These are phyloP conservation scores for Pseudovirgaria hyperparasitica DNA, from an alignment of 2,329 filamentous ascomycete species.

Conservation along the genomic window DNA sequence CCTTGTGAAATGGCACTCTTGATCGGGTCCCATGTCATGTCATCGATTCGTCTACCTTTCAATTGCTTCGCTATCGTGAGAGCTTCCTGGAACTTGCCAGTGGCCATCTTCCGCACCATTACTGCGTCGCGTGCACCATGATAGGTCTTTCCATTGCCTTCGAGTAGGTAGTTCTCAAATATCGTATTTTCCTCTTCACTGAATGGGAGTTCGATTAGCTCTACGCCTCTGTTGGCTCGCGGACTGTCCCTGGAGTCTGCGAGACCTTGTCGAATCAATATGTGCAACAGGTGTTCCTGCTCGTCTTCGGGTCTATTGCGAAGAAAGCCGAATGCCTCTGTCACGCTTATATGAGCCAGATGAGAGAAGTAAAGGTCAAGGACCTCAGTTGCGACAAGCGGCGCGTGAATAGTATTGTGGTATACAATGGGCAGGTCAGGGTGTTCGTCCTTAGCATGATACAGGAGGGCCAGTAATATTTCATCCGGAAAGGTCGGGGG, in stretches of 20 bases:
- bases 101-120: conserved; percentile 59
- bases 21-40: conserved; percentile 38
- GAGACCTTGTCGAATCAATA: conserved; percentile 38
- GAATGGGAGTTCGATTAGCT: conserved; percentile 64
- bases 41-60: conserved; percentile 34
- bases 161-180: conserved; percentile 56
- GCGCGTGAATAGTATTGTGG: conserved; percentile 62
- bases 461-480: conserved; percentile 58
- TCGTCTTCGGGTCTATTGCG: conserved; percentile 49
- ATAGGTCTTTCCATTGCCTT: conserved; percentile 51
- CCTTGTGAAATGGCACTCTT: conserved; percentile 23
- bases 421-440: conserved; percentile 65
- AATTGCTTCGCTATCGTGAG: conserved; percentile 16
- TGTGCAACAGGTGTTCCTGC: conserved; percentile 53
- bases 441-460: conserved; percentile 34
- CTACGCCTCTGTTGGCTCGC: conserved; percentile 45
- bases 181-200: conserved; percentile 56
- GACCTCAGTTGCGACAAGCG: conserved; percentile 50
- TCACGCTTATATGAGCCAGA: conserved; percentile 52
- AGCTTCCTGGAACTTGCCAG: conserved; percentile 43
- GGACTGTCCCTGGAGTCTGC: conserved; percentile 10
- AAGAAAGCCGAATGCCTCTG: conserved; percentile 62
- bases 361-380: conserved; percentile 57
- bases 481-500: conserved; percentile 78
- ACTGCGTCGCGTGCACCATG: conserved; percentile 60